Percentiles rank a stretch among this genome's conserved stretches.
Conservation (phyloP, 805 yeast genomes). For the Candida patagonica region DNA sequence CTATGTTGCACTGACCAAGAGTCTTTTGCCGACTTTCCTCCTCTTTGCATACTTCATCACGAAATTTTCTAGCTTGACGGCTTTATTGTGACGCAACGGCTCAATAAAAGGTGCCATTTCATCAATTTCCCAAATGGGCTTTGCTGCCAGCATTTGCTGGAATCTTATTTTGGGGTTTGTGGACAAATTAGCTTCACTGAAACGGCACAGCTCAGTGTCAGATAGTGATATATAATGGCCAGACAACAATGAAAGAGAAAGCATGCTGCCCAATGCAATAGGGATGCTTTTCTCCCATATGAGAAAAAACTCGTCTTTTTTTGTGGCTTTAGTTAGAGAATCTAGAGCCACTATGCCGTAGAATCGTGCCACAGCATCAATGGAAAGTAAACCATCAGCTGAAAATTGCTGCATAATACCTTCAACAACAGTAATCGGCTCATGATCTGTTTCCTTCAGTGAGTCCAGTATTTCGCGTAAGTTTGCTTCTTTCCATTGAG, state of each 20-base stretch:
- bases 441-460: constrained; percentile 16
- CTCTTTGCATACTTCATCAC: constrained; percentile 55
- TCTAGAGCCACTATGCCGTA: constrained; percentile 49
- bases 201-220: constrained; percentile 39
- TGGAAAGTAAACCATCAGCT: constrained; percentile 33
- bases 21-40: constrained; percentile 35
- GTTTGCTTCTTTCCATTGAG: not conserved
- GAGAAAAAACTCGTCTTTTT: constrained; percentile 34
- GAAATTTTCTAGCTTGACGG: constrained; percentile 46
- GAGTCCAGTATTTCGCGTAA: not conserved
- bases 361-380: constrained; percentile 43
- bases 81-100: constrained; percentile 43
- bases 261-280: constrained; percentile 46
- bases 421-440: constrained; percentile 35
- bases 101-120: constrained; percentile 58
- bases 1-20: constrained; percentile 28
- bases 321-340: constrained; percentile 27
- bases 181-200: constrained; percentile 44
- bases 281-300: constrained; percentile 25
- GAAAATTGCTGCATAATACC: constrained; percentile 44
- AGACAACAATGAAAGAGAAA: constrained; percentile 43
- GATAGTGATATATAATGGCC: constrained; percentile 49
- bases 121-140: constrained; percentile 49
- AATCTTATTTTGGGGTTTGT: constrained; percentile 41
- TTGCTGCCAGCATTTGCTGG: constrained; percentile 42